These are phyloP conservation scores for Dimocarpus longan DNA, from an alignment of 345 rosid genomes.

Conservation along the genomic window DNA sequence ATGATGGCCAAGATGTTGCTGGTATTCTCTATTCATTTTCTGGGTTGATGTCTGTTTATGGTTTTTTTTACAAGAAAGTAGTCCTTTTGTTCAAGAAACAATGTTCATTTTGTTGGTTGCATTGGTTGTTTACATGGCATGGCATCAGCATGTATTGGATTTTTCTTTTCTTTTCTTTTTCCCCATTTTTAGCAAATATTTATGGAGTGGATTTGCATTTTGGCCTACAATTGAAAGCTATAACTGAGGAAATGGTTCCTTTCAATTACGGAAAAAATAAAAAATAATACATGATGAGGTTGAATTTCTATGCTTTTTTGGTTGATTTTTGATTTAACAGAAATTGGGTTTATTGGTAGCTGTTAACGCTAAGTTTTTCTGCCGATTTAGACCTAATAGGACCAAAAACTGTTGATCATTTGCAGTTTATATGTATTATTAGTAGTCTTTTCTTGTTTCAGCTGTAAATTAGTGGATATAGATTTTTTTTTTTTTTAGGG, in stretches of 20 bases:
- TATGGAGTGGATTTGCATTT: background rate
- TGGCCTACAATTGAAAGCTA: background rate
- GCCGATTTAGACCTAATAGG: background rate
- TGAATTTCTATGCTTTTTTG: conserved; percentile 4
- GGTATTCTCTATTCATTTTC: conserved; percentile 42
- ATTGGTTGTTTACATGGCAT: too few species aligned
- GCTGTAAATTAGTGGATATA: background rate
- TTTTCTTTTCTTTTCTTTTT: background rate
- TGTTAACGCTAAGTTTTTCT: conserved; percentile 1
- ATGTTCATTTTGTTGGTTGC: conserved; percentile 12
- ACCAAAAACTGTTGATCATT: background rate
- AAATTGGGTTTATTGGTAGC: background rate
- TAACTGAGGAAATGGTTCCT: too few species aligned
- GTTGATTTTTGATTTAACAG: background rate
- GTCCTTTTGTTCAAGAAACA: conserved; percentile 12
- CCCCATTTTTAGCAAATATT: background rate
- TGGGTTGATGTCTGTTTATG: background rate
- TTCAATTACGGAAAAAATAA: background rate
- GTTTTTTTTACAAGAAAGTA: background rate
- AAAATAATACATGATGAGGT: background rate
- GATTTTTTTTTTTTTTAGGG: background rate
- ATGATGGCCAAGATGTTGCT: conserved; percentile 92
- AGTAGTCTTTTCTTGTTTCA: background rate
- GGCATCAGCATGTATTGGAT: background rate
- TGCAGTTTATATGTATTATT: background rate